A percentile compares a stretch with the other conserved stretches of the same genome.
These are phyloP conservation scores for Hypomyces rosellus DNA, from an alignment of 2,329 filamentous ascomycete genomes.

Conservation along the genomic window DNA sequence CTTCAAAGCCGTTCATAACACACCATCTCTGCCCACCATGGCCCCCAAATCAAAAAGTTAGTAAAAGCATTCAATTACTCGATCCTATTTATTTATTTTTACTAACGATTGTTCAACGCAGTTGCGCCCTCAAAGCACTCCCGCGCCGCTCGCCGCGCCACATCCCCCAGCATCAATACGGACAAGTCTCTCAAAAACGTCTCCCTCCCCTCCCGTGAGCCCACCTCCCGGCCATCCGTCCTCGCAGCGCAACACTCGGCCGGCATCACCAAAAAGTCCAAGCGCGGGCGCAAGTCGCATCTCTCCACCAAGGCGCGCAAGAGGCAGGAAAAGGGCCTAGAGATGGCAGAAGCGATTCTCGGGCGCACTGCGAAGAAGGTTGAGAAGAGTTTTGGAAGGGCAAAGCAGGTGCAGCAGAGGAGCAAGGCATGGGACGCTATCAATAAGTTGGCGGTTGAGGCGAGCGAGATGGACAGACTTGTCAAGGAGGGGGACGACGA, in stretches of 20 bases:
- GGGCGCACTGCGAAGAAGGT: conserved; percentile 53
- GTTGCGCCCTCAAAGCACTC: conserved; percentile 56
- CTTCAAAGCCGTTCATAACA: neutral
- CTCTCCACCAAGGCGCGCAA: conserved; percentile 49
- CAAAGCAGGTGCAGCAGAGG: conserved; percentile 41
- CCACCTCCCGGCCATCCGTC: conserved; percentile 52
- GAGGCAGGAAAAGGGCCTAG: conserved; percentile 51
- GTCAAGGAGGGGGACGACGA: conserved; percentile 15
- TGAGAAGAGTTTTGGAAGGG: conserved; percentile 46
- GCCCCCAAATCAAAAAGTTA: conserved; percentile 2
- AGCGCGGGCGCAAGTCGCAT: conserved; percentile 46
- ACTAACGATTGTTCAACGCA: too few relatives aligned
- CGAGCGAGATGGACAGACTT: conserved; percentile 16
- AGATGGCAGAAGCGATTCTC: conserved; percentile 53
- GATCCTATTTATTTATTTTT: neutral
- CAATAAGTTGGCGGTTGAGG: conserved; percentile 35
- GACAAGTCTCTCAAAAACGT: conserved; percentile 65
- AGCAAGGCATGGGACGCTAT: conserved; percentile 53
- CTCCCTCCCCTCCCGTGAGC: conserved; percentile 38
- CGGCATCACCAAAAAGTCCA: conserved; percentile 63
- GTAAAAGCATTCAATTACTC: neutral
- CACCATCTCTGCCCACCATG: neutral
- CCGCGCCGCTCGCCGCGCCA: conserved; percentile 66
- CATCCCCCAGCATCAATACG: conserved; percentile 62
- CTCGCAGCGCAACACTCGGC: conserved; percentile 60